Conservation (phyloP, 1,139 yeast species). For the Hansenula sp. region DNA sequence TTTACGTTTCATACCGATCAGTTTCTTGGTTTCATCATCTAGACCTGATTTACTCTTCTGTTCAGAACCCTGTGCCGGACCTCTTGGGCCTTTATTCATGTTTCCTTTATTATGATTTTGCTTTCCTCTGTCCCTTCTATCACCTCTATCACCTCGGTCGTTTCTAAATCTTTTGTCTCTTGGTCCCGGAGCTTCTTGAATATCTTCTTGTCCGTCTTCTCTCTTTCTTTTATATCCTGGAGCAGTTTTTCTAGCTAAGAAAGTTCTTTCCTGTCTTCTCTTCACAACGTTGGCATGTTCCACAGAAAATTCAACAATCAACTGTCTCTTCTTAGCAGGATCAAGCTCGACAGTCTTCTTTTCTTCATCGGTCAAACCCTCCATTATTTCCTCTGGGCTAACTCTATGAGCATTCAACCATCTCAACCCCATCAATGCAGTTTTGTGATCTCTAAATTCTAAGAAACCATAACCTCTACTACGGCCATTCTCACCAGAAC, state of each 20-base stretch:
- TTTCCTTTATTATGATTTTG: conserved; percentile 38
- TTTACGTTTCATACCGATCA: conserved; percentile 68
- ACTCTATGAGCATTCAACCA: conserved; percentile 96
- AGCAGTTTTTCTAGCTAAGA: conserved; percentile 37
- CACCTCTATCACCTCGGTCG: conserved; percentile 19
- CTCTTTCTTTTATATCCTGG: neutral
- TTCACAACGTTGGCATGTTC: conserved; percentile 92
- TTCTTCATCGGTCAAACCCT: conserved; percentile 72
- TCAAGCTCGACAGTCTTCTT: conserved; percentile 49
- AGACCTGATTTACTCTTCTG: conserved; percentile 33
- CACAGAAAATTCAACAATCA: conserved; percentile 93
- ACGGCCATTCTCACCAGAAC: conserved; percentile 82
- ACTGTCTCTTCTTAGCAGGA: conserved; percentile 60
- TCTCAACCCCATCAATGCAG: conserved; percentile 94
- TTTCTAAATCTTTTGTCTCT: conserved; percentile 24
- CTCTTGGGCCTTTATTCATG: conserved; percentile 38
- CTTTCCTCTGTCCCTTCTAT: conserved; percentile 19
- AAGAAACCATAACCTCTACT: conserved; percentile 96
- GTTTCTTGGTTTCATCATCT: conserved; percentile 52
- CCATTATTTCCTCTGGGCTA: conserved; percentile 61
- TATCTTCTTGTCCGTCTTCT: conserved; percentile 8
- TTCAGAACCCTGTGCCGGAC: conserved; percentile 18
- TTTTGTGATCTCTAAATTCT: conserved; percentile 88
- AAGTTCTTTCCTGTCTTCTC: conserved; percentile 74
- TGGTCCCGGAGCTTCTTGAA: conserved; percentile 9